These are phyloP conservation scores for Hirschfeldia incana DNA, from an alignment of 345 rosid species.

Conservation along the genomic window DNA sequence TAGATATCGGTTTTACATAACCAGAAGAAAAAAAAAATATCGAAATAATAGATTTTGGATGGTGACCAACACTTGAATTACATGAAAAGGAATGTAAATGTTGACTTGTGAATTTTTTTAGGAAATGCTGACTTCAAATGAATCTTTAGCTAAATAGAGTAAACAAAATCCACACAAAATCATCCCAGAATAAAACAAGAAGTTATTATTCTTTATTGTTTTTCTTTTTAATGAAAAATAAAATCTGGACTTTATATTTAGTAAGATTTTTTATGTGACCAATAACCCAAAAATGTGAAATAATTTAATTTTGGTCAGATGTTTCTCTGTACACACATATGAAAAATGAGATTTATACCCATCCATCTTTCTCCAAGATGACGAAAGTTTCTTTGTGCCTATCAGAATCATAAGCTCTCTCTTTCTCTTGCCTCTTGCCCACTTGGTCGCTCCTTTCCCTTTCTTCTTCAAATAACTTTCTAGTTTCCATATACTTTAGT, in stretches of 20 bases:
- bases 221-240: not conserved
- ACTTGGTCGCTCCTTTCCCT: conserved; percentile 38
- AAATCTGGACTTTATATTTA: not conserved
- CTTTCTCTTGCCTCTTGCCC: conserved; percentile 26
- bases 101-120: not conserved
- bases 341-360: not conserved
- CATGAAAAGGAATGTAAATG: not conserved
- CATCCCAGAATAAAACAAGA: not conserved
- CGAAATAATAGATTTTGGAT: not conserved
- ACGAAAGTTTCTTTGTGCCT: conserved; percentile 20
- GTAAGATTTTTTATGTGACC: not conserved
- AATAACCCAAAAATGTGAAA: not conserved
- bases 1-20: not conserved
- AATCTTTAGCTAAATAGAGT: not conserved
- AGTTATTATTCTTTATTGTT: not conserved
- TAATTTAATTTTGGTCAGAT: conserved; percentile 1
- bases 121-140: not conserved
- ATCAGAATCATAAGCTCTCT: conserved; percentile 15
- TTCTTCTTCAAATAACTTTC: conserved; percentile 19
- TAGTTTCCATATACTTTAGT: not conserved
- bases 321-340: conserved; percentile 9
- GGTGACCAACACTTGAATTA: not conserved
- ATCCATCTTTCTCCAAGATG: conserved; percentile 14
- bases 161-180: not conserved
- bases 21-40: not conserved